phyloP scores from a whole-genome alignment of 768 basidiomycete species.

The Nidularia sp. region DNA sequence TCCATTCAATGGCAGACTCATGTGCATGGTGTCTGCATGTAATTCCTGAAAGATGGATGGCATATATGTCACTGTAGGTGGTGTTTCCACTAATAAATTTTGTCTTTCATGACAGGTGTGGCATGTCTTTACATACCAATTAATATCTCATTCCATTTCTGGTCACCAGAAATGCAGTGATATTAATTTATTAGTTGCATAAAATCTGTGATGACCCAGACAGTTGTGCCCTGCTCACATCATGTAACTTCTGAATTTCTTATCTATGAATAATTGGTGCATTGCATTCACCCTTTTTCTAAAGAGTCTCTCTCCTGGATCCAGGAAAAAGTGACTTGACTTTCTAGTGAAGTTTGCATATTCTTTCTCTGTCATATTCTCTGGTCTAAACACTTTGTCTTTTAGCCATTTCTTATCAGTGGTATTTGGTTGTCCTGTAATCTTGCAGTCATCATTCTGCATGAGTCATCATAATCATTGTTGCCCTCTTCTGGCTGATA shows the following conservation, averaged over 20 bases:
- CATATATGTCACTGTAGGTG: slow-evolving; percentile 11
- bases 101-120: slow-evolving; percentile 15
- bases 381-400: neutral
- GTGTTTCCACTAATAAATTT: slow-evolving; percentile 9
- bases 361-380: slow-evolving; percentile 2
- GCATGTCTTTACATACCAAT: slow-evolving; percentile 19
- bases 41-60: slow-evolving; percentile 17
- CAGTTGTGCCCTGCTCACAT: slow-evolving; percentile 14
- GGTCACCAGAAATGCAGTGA: slow-evolving; percentile 23
- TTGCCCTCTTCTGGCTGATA: neutral
- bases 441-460: neutral
- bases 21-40: slow-evolving; percentile 17
- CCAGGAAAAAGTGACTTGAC: slow-evolving; percentile 11
- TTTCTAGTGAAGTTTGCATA: neutral
- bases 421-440: neutral
- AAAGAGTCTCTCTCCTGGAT: slow-evolving; percentile 11
- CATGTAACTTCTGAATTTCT: slow-evolving; percentile 12
- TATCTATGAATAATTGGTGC: slow-evolving; percentile 15
- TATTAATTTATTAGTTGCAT: slow-evolving; percentile 9
- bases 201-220: slow-evolving; percentile 18
- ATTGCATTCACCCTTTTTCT: neutral
- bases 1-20: slow-evolving; percentile 11
- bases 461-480: neutral
- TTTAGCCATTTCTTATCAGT: neutral
- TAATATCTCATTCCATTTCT: slow-evolving; percentile 14